Evolutionary conservation across 129 eudicot species (phyloP).

Genomic region (Calendula officinalis): DNA sequence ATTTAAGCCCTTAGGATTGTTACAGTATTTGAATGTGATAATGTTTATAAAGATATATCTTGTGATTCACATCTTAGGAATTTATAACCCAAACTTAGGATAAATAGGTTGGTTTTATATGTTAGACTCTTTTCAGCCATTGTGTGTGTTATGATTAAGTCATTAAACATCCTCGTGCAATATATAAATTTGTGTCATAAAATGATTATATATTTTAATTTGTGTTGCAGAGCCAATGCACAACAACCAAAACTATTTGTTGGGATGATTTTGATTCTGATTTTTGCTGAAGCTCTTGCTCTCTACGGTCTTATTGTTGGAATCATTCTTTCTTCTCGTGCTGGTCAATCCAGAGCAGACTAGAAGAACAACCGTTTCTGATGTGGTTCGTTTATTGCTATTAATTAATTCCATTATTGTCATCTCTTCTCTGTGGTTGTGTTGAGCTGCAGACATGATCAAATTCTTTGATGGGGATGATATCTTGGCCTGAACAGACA

Average conservation of each 20-base stretch:
- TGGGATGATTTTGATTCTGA: slow-evolving; percentile 82
- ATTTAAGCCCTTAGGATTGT: background rate
- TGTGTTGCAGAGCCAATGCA: slow-evolving; percentile 74
- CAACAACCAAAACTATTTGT: slow-evolving; percentile 90
- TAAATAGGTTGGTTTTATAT: background rate
- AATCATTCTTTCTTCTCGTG: slow-evolving; percentile 93
- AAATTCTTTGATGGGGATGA: slow-evolving; percentile 36
- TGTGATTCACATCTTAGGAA: background rate
- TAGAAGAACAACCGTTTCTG: slow-evolving; percentile 24
- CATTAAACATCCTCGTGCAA: background rate
- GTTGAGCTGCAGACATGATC: slow-evolving; percentile 32
- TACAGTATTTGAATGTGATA: background rate
- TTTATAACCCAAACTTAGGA: background rate
- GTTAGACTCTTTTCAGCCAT: background rate
- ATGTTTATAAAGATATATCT: background rate
- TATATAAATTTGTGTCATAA: background rate
- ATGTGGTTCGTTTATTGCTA: slow-evolving; percentile 17
- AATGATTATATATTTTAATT: background rate
- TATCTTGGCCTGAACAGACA: slow-evolving; percentile 11
- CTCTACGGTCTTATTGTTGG: slow-evolving; percentile 89
- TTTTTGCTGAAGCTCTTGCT: slow-evolving; percentile 92
- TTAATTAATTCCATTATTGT: slow-evolving; percentile 27
- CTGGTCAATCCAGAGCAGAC: slow-evolving; percentile 93
- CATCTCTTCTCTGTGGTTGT: slow-evolving; percentile 15
- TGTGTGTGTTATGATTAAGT: background rate